Percentiles rank a stretch among this genome's conserved stretches.
Evolutionary conservation across 306 rosid genomes (phyloP).

Genomic region (Styphnolobium japonicum): DNA sequence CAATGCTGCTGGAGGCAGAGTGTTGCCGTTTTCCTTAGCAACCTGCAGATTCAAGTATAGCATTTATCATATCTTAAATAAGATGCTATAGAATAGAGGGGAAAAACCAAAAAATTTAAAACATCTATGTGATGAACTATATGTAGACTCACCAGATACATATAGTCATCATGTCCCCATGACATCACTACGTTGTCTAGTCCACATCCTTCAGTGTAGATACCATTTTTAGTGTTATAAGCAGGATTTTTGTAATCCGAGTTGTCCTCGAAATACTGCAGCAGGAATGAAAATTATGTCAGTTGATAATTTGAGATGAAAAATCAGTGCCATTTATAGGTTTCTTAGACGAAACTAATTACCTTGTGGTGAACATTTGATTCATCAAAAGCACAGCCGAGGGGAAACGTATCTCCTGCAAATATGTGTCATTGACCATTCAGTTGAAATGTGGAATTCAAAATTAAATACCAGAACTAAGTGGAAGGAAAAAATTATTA

Average conservation of each 20-base stretch:
- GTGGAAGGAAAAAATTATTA: not conserved
- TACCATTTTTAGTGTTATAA: slow-evolving; percentile 42
- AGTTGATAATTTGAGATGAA: not conserved
- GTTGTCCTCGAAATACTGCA: slow-evolving; percentile 60
- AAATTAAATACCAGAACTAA: not conserved
- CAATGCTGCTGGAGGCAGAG: slow-evolving; percentile 57
- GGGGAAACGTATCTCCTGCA: slow-evolving; percentile 72
- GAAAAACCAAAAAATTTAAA: not conserved
- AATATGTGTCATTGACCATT: not conserved
- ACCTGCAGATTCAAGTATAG: slow-evolving; percentile 35
- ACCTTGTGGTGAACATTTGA: slow-evolving; percentile 66
- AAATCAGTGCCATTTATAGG: no score
- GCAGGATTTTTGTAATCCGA: slow-evolving; percentile 41
- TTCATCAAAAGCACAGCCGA: slow-evolving; percentile 72
- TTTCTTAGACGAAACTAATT: not conserved
- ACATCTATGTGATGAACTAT: not conserved
- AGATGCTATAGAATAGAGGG: not conserved
- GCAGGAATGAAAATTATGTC: not conserved
- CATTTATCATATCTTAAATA: not conserved
- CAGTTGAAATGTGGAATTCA: not conserved
- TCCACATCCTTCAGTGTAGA: slow-evolving; percentile 54
- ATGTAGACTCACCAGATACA: slow-evolving; percentile 54
- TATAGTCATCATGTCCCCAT: slow-evolving; percentile 80
- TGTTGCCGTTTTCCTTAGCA: slow-evolving; percentile 53
- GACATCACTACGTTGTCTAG: slow-evolving; percentile 56